Percentiles rank a stretch among this genome's conserved stretches.
phyloP scores from a whole-genome alignment of 1,284 basidiomycete species.

The Cutaneotrichosporon sp. region DNA sequence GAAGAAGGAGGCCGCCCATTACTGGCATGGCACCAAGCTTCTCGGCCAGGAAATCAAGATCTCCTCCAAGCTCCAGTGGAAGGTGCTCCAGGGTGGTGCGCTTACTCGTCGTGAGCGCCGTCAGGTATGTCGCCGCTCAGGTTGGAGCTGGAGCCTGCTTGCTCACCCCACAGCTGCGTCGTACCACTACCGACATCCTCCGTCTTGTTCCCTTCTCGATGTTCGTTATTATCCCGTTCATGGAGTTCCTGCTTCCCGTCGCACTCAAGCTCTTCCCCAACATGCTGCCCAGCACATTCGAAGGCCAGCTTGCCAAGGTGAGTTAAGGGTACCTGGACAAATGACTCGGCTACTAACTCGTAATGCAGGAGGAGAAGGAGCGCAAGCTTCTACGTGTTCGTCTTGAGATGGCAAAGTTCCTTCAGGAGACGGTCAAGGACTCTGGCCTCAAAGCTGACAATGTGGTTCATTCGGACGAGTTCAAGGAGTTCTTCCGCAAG shows the following conservation, averaged over 20 bases:
- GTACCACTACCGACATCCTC: conserved; percentile 88
- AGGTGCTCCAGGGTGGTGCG: conserved; percentile 84
- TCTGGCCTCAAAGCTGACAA: conserved; percentile 79
- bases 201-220: conserved; percentile 92
- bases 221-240: conserved; percentile 94
- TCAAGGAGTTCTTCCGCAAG: conserved; percentile 99
- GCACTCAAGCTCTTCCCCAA: conserved; percentile 97
- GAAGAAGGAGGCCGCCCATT: conserved; percentile 93
- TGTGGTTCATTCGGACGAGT: conserved; percentile 88
- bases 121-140: conserved; percentile 70
- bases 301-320: conserved; percentile 90
- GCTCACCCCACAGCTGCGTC: conserved; percentile 75
- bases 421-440: conserved; percentile 94
- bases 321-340: conserved; percentile 32
- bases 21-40: conserved; percentile 95
- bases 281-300: conserved; percentile 97
- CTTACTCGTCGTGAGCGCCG: conserved; percentile 89
- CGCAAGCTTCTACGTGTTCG: conserved; percentile 90
- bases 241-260: conserved; percentile 95
- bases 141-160: too few relatives aligned
- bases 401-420: conserved; percentile 98
- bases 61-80: conserved; percentile 79
- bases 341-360: background rate
- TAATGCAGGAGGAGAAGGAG: conserved; percentile 83
- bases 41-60: conserved; percentile 92